phyloP scores from a whole-genome alignment of 257 asterid genomes.

The Scutellaria galericulata region DNA sequence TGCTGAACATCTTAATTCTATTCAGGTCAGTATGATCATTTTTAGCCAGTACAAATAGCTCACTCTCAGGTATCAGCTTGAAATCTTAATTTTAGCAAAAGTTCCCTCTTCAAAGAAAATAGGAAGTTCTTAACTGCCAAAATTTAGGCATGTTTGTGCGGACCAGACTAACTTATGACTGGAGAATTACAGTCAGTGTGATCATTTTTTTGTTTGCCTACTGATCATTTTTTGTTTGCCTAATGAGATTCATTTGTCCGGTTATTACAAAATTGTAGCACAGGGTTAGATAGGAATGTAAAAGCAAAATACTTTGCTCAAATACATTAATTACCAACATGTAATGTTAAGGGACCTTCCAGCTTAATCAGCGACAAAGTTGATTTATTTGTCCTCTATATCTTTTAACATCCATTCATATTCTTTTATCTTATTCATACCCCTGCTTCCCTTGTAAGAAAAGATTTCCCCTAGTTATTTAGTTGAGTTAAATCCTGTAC shows the following conservation, averaged over 20 bases:
- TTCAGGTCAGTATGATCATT: conserved; percentile 66
- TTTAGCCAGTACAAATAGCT: conserved; percentile 18
- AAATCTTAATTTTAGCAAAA: conserved; percentile 12
- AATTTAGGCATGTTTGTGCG: conserved; percentile 19
- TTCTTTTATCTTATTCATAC: not conserved
- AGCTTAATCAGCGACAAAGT: not conserved
- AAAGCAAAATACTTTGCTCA: not conserved
- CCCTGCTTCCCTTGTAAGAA: conserved; percentile 2
- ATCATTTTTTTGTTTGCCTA: not conserved
- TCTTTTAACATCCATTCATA: not conserved
- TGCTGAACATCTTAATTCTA: conserved; percentile 75
- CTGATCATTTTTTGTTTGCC: not conserved
- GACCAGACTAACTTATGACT: not conserved
- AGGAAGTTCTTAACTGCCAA: not conserved
- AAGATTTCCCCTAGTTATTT: conserved; percentile 10
- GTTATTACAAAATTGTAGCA: not conserved
- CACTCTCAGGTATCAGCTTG: not conserved
- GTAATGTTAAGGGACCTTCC: not conserved
- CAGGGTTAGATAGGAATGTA: conserved; percentile 14
- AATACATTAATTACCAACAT: conserved; percentile 5
- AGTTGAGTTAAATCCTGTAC: not conserved
- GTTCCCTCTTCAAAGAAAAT: conserved; percentile 6
- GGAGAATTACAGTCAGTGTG: not conserved
- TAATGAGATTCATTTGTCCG: not conserved
- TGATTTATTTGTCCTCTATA: not conserved